Evolutionary conservation across 2,329 filamentous ascomycete genomes (phyloP).

Genomic region (Blastomyces silverae): DNA sequence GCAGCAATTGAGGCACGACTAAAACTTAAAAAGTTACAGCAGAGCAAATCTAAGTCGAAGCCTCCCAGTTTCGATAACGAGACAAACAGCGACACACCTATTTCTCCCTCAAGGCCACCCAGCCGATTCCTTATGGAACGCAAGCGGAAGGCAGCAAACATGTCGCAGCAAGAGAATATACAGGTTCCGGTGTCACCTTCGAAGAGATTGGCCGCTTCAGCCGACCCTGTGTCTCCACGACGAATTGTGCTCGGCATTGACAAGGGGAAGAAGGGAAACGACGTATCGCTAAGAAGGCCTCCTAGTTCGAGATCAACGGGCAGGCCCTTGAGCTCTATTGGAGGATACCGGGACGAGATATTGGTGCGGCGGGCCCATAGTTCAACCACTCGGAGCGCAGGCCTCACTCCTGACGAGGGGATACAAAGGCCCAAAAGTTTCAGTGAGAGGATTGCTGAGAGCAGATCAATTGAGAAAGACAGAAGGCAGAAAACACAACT

Average conservation of each 20-base stretch:
- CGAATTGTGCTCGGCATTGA: slow-evolving; percentile 80
- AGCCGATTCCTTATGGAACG: slow-evolving; percentile 20
- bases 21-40: slow-evolving; percentile 79
- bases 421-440: slow-evolving; percentile 54
- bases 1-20: slow-evolving; percentile 83
- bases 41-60: slow-evolving; percentile 46
- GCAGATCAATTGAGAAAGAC: slow-evolving; percentile 42
- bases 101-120: slow-evolving; percentile 23
- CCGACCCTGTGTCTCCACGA: slow-evolving; percentile 65
- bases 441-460: slow-evolving; percentile 75
- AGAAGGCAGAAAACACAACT: slow-evolving; percentile 35
- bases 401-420: slow-evolving; percentile 23
- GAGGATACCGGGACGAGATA: slow-evolving; percentile 25
- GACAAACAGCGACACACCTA: slow-evolving; percentile 24
- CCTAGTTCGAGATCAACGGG: slow-evolving; percentile 26
- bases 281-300: slow-evolving; percentile 76
- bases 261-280: slow-evolving; percentile 71
- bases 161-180: slow-evolving; percentile 39
- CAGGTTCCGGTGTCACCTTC: slow-evolving; percentile 72
- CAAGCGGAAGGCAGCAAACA: slow-evolving; percentile 21
- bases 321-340: slow-evolving; percentile 31
- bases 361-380: slow-evolving; percentile 21
- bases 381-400: slow-evolving; percentile 20
- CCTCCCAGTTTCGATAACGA: slow-evolving; percentile 23
- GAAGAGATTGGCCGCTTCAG: slow-evolving; percentile 44